A percentile compares a stretch with the other conserved stretches of the same genome.
Evolutionary conservation across 2,329 filamentous ascomycete species (phyloP).

Genomic region (Calonectria hawksworthii): DNA sequence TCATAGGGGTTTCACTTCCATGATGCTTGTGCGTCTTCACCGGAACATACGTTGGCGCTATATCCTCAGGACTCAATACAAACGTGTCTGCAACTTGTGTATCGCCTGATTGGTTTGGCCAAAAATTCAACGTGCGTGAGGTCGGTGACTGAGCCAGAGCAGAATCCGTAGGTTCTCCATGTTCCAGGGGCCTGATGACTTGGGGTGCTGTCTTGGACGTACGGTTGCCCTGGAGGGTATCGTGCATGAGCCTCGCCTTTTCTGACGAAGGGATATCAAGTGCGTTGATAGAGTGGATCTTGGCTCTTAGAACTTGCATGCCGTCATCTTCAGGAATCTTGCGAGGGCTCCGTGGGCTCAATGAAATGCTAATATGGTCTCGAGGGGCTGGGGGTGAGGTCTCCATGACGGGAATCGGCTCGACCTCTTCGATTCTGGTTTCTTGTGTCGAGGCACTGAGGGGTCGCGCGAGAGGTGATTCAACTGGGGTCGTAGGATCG

Average conservation of each 20-base stretch:
- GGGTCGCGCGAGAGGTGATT: conserved; percentile 47
- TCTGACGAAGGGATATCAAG: conserved; percentile 70
- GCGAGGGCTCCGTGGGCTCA: conserved; percentile 48
- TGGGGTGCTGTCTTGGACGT: conserved; percentile 47
- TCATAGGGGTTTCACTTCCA: conserved; percentile 56
- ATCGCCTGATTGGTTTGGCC: conserved; percentile 65
- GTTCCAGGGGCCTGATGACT: conserved; percentile 33
- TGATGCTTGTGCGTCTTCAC: conserved; percentile 62
- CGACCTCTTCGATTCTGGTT: conserved; percentile 50
- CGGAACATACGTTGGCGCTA: conserved; percentile 77
- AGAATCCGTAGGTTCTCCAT: conserved; percentile 41
- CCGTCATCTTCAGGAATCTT: conserved; percentile 83
- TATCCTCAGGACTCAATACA: conserved; percentile 70
- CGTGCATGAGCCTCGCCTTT: conserved; percentile 81
- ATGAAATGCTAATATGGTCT: conserved; percentile 52
- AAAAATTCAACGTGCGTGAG: conserved; percentile 69
- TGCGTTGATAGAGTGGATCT: conserved; percentile 78
- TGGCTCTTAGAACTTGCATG: conserved; percentile 75
- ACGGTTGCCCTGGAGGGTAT: conserved; percentile 76
- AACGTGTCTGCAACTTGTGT: conserved; percentile 58
- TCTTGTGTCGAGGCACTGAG: conserved; percentile 52
- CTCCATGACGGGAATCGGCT: conserved; percentile 36
- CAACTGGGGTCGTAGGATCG: conserved; percentile 36
- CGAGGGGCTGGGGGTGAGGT: conserved; percentile 41
- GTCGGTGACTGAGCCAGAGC: conserved; percentile 57